Base-by-base conservation (phyloP, 129 eudicot species). In the Arctium minus region DNA sequence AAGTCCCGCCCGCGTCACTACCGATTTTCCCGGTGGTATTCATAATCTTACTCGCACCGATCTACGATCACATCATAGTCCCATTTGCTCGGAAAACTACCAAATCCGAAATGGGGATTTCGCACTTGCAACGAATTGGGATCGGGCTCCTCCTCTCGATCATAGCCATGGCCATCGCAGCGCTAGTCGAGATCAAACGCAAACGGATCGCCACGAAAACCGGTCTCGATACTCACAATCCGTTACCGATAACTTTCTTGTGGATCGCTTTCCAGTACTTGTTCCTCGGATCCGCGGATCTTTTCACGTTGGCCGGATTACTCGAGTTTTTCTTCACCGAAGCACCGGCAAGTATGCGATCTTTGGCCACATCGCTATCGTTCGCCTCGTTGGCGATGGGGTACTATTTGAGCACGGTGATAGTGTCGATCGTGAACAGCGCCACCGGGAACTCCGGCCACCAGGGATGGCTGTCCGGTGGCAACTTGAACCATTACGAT, bases 301-400 rank as follows among this genome's bases (percentile, higher is more conserved):
- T 94, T 2, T 94, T 94, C 83, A 88, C 96, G 22, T 70, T 94
- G 27, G 98, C 98, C 0, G 98, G 98, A 35, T 68, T 94, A 31
- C 42, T 94, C 68, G 98, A 94, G 87, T 94, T 94, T 65, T 94
- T 90, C 91, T 94, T 94, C 90, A 90, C 97, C 0, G 98, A 94
- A 77, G 98, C 98, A 2, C 97, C 98, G 1, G 62, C 42, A 3
- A 85, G 88, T 42, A 94, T 92, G 98, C 87, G 95, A 82, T 94
- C 97, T 0, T 81, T 94, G 81, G 98, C 98, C 0, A 92, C 98
- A 0, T 86, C 98, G 2, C 82, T 94, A 1, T 89, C 98, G 0
- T 94, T 85, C 65, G 97, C 98, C 0, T 92, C 97, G 6, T 44
- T 92, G 71, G 98, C 98, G 0, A 77, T 94, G 87, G 98, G 98